Conservation (phyloP, 768 basidiomycete genomes). For the Dendrothele bispora region DNA sequence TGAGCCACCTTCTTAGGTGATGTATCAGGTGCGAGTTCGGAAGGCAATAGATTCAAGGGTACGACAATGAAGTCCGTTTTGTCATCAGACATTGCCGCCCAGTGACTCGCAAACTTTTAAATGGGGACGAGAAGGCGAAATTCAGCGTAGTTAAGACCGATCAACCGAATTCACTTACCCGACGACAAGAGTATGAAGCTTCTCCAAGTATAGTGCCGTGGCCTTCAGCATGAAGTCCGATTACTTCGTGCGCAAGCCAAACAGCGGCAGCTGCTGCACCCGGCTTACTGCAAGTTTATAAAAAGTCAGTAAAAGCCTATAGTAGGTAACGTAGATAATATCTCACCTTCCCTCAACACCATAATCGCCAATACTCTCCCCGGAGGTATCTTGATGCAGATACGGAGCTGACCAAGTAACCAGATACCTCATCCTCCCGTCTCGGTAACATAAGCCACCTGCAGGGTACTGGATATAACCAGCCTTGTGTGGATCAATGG, state of each 20-base stretch:
- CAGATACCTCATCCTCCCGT: slow-evolving; percentile 26
- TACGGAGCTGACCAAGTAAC: slow-evolving; percentile 29
- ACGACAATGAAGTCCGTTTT: slow-evolving; percentile 33
- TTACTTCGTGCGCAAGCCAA: slow-evolving; percentile 25
- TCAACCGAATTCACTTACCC: slow-evolving; percentile 24
- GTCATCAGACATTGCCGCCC: slow-evolving; percentile 37
- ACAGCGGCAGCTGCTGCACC: slow-evolving; percentile 28
- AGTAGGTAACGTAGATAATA: not conserved
- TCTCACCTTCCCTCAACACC: slow-evolving; percentile 49
- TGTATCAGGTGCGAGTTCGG: slow-evolving; percentile 19
- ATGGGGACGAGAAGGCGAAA: not conserved
- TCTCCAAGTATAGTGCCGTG: slow-evolving; percentile 39
- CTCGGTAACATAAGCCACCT: slow-evolving; percentile 31
- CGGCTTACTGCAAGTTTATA: slow-evolving; percentile 24
- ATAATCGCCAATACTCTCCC: slow-evolving; percentile 40
- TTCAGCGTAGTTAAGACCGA: slow-evolving; percentile 1
- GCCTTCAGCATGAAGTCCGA: slow-evolving; percentile 16
- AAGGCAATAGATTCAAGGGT: slow-evolving; percentile 38
- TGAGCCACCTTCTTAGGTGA: slow-evolving; percentile 20
- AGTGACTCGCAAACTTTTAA: slow-evolving; percentile 37
- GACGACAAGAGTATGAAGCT: slow-evolving; percentile 33
- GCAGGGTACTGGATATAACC: slow-evolving; percentile 36
- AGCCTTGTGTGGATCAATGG: slow-evolving; percentile 28
- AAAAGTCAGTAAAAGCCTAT: not conserved
- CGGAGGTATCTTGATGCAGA: slow-evolving; percentile 5